phyloP scores from a whole-genome alignment of 768 basidiomycete genomes.

The Termitomyces sp. region DNA sequence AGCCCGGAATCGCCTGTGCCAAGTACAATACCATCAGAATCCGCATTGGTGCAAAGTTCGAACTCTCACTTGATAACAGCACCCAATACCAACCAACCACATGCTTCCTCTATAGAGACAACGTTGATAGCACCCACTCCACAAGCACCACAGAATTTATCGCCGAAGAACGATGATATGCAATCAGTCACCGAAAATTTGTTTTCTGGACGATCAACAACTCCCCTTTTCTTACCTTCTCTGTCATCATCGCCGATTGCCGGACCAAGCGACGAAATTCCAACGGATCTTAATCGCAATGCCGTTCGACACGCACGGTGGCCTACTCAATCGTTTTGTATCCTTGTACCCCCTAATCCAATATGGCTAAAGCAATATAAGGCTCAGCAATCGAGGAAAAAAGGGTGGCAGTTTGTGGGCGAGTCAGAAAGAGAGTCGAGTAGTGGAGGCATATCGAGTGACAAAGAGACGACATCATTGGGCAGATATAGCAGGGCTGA shows the following conservation, averaged over 20 bases:
- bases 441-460: background rate
- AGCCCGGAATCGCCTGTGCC: no score
- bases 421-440: background rate
- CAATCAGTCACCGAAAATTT: background rate
- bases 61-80: background rate
- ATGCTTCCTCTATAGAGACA: background rate
- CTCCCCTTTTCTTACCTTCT: constrained; percentile 48
- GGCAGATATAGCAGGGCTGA: background rate
- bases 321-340: constrained; percentile 12
- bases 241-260: constrained; percentile 27
- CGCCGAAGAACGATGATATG: background rate
- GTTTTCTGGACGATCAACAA: constrained; percentile 13
- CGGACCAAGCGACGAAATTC: background rate
- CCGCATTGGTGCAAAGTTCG: background rate
- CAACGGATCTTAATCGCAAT: background rate
- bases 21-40: background rate
- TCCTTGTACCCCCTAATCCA: constrained; percentile 29
- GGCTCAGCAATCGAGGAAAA: constrained; percentile 1
- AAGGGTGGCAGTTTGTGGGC: background rate
- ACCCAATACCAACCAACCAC: background rate
- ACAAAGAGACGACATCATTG: background rate
- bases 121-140: background rate
- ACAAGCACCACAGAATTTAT: background rate
- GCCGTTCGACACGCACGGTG: background rate
- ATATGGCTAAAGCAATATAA: constrained; percentile 19